phyloP scores from a whole-genome alignment of 2,329 filamentous ascomycete genomes.

The Lachnum nothofagi region DNA sequence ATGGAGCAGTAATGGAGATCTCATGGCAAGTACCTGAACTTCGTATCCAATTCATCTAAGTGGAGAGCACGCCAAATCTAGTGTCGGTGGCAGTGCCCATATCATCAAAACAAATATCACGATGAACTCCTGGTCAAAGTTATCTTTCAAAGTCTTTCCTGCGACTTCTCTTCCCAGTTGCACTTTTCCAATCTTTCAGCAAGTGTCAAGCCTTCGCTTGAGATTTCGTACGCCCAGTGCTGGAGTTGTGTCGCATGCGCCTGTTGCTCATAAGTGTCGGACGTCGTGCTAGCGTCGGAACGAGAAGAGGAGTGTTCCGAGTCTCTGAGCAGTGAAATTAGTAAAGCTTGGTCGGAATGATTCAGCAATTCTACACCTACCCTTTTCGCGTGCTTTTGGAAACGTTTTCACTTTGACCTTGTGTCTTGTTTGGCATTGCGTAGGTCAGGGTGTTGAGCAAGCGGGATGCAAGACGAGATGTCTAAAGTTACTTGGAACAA shows the following conservation, averaged over 20 bases:
- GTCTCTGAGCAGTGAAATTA: background rate
- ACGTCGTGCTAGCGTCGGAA: background rate
- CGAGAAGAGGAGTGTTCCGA: background rate
- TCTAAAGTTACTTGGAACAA: no score
- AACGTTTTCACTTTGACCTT: background rate
- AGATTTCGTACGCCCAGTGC: slow-evolving; percentile 9
- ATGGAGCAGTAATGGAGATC: slow-evolving; percentile 17
- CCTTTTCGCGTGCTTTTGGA: background rate
- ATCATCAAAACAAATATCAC: background rate
- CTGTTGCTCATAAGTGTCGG: background rate
- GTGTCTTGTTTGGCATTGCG: background rate
- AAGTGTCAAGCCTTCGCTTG: slow-evolving; percentile 8
- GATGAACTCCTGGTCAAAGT: background rate
- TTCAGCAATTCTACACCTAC: background rate
- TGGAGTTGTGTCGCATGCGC: background rate
- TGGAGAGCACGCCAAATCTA: background rate
- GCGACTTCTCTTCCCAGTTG: slow-evolving; percentile 1
- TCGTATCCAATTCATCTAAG: background rate
- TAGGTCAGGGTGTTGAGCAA: no score
- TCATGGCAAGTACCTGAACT: background rate
- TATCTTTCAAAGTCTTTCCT: background rate
- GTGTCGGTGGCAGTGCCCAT: background rate
- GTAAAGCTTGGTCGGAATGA: no score
- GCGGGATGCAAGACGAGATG: no score
- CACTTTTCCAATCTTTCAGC: slow-evolving; percentile 12